Conservation (phyloP, 225 moss, liverwort and hornwort species). For the Marchantia paleacea region DNA sequence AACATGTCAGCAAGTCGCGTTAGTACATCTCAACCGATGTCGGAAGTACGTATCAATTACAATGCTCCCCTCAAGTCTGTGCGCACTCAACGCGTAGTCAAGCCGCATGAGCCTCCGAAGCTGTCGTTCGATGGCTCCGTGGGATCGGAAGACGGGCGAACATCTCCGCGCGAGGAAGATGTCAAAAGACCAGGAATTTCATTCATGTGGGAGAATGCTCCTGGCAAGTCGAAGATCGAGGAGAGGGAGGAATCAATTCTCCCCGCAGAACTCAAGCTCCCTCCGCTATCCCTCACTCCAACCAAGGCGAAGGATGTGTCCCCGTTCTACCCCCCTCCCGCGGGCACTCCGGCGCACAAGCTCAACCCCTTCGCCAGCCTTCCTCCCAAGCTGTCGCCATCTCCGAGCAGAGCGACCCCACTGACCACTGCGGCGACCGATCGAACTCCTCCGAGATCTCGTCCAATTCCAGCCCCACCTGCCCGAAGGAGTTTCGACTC, state of each 20-base stretch:
- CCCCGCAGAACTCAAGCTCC: conserved; percentile 37
- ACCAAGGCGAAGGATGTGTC: conserved; percentile 16
- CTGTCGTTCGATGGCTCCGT: conserved; percentile 22
- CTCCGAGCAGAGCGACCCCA: not conserved
- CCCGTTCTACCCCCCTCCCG: conserved; percentile 15
- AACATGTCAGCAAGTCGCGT: conserved; percentile 21
- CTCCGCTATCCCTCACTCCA: conserved; percentile 30
- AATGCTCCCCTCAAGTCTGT: conserved; percentile 44
- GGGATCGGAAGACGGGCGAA: conserved; percentile 4
- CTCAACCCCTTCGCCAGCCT: conserved; percentile 5
- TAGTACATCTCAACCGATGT: conserved; percentile 28
- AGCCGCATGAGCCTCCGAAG: conserved; percentile 32
- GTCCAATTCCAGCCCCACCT: not conserved
- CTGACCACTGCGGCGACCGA: conserved; percentile 17
- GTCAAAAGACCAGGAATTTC: conserved; percentile 42
- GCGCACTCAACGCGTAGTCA: conserved; percentile 34
- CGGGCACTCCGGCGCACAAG: conserved; percentile 27
- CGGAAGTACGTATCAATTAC: conserved; percentile 42
- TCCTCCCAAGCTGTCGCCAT: conserved; percentile 3
- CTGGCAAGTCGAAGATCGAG: conserved; percentile 39
- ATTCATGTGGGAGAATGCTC: conserved; percentile 47
- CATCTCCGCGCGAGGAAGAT: conserved; percentile 28
- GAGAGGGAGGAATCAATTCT: conserved; percentile 4
- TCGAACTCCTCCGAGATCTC: conserved; percentile 15
- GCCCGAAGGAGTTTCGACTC: not conserved